These are phyloP conservation scores for Eucalyptus melliodora DNA, from an alignment of 345 rosid genomes.

Conservation along the genomic window DNA sequence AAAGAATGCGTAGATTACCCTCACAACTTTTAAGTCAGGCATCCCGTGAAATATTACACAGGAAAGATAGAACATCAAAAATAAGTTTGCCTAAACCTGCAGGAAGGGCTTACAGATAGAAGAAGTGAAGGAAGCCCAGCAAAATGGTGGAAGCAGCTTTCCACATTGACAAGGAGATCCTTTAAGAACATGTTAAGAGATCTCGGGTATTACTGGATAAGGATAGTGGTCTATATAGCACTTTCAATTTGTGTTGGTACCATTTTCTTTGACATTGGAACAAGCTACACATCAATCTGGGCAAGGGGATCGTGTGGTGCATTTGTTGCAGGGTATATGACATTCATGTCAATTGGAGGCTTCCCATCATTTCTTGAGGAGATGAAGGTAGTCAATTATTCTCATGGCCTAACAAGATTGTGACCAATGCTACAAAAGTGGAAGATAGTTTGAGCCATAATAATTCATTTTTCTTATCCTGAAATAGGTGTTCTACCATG, in stretches of 20 bases:
- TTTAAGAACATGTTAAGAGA: slow-evolving; percentile 91
- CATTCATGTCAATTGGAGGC: slow-evolving; percentile 97
- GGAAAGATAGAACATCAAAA: background rate
- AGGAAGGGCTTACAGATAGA: slow-evolving; percentile 75
- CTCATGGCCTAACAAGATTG: background rate
- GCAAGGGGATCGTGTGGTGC: slow-evolving; percentile 93
- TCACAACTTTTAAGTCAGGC: background rate
- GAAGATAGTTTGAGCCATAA: background rate
- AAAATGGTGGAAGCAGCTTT: slow-evolving; percentile 74
- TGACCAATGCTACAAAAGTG: background rate
- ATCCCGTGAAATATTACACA: background rate
- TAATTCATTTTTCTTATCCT: background rate
- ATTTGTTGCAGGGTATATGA: slow-evolving; percentile 79
- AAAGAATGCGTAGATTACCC: background rate
- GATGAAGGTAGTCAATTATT: slow-evolving; percentile 50
- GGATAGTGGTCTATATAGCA: slow-evolving; percentile 61
- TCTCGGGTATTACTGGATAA: slow-evolving; percentile 91
- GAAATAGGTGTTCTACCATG: slow-evolving; percentile 80
- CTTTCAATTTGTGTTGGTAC: slow-evolving; percentile 87
- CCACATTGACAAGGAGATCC: slow-evolving; percentile 75
- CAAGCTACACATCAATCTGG: slow-evolving; percentile 69
- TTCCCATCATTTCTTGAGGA: slow-evolving; percentile 95
- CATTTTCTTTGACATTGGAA: slow-evolving; percentile 74
- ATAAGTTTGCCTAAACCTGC: background rate
- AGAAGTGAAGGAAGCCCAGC: slow-evolving; percentile 77